Conservation (phyloP, 257 asterid species). For the Thymus quinquecostatus region DNA sequence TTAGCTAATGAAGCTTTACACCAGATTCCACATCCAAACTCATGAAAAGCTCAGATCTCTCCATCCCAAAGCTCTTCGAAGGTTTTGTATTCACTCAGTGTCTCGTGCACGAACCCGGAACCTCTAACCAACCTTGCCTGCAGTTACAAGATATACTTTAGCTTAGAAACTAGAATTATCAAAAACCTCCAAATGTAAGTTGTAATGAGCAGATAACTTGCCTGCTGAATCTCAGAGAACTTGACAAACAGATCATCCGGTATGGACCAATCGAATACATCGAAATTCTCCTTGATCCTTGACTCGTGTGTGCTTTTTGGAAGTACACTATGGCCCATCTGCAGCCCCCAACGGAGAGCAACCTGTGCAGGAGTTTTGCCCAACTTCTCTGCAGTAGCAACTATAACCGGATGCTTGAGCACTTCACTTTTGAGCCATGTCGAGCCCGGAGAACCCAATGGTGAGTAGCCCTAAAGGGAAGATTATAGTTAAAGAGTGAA, state of each 20-base stretch:
- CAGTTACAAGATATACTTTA: slow-evolving; percentile 7
- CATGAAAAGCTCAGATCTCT: slow-evolving; percentile 44
- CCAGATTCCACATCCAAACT: neutral
- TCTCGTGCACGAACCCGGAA: slow-evolving; percentile 51
- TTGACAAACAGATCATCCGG: slow-evolving; percentile 52
- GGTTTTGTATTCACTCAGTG: slow-evolving; percentile 57
- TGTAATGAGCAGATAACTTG: slow-evolving; percentile 31
- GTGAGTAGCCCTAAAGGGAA: slow-evolving; percentile 68
- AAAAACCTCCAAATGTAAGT: too few relatives aligned
- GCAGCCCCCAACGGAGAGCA: slow-evolving; percentile 68
- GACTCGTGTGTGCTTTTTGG: slow-evolving; percentile 59
- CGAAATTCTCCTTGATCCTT: slow-evolving; percentile 57
- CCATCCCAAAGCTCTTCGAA: slow-evolving; percentile 84
- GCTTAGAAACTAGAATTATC: neutral
- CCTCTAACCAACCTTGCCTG: slow-evolving; percentile 71
- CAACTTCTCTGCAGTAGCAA: slow-evolving; percentile 47
- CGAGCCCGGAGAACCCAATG: slow-evolving; percentile 88
- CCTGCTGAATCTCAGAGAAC: slow-evolving; percentile 58
- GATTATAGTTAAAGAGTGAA: neutral
- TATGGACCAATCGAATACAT: slow-evolving; percentile 56
- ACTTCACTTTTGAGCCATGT: slow-evolving; percentile 63
- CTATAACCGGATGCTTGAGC: slow-evolving; percentile 61
- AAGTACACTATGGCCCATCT: slow-evolving; percentile 62
- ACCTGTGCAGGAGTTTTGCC: slow-evolving; percentile 63
- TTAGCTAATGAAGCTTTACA: neutral